Base-by-base conservation (phyloP, 495 filamentous ascomycete genomes). In the Penicillium lagena region DNA sequence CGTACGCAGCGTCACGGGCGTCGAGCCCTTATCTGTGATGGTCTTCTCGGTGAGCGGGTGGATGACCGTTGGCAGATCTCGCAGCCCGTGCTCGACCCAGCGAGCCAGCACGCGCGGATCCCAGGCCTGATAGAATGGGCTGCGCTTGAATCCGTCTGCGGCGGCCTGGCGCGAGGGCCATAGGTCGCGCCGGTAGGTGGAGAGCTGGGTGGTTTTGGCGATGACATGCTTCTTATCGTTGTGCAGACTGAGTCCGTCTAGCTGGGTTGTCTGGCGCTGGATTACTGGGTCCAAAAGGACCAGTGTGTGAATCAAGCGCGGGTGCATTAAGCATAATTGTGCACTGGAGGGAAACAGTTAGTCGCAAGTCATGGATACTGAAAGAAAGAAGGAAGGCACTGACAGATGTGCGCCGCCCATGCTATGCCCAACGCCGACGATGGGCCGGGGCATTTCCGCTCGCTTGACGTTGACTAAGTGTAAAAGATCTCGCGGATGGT, bases 381-480 rank as follows among this genome's bases (percentile, higher is more conserved):
- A 12, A 8, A 17, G 30, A 41, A 34, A 10, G n/a, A 11, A 22
- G 29, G 28, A 29, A 37, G 43, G n/a, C 31, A 56, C 68, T 54
- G 15, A 76, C 68, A 78, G 76, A 40, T 86, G 77, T 57, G 76
- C 78, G 47, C 77, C 90, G 51, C 93, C 93, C 74, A 89, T 85
- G 59, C 86, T 91, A 66, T 98, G 93, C 14, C 93, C 93, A 4
- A 98, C 60, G 28, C 90, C 93, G 45, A 96, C 66, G n/a, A 96
- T 65, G 6, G 93, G 91, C 9, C 87, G 84, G 4, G 86, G 82
- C 87, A 97, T 94, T 45, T 87, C 64, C 7, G 73, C 64, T 29
- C 88, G 86, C 66, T 95, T 90, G 35, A 78, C 70, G 64, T 96
- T 96, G 66, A 93, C 75, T 57, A 95, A 75, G 52, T 88, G 79